Conservation (phyloP, 768 basidiomycete species). For the Amylocystis lapponica region DNA sequence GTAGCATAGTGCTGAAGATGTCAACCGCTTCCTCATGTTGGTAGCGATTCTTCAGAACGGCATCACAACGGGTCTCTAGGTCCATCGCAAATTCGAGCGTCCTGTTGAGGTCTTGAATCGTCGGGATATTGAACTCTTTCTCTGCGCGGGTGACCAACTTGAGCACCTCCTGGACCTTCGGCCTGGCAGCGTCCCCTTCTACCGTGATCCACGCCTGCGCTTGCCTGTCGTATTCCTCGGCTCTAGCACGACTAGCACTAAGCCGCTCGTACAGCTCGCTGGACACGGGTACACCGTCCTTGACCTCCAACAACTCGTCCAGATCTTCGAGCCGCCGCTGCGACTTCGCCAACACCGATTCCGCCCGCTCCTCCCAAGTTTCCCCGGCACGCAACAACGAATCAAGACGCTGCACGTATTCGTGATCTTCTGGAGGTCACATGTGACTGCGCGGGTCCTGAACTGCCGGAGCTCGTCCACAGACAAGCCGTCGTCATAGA, state of each 20-base stretch:
- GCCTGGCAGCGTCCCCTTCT: conserved; percentile 48
- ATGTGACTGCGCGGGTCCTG: conserved; percentile 62
- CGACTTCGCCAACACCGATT: conserved; percentile 57
- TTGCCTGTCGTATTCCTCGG: conserved; percentile 75
- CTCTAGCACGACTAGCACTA: conserved; percentile 57
- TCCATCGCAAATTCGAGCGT: conserved; percentile 74
- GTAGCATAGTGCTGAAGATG: conserved; percentile 64
- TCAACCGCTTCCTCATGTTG: conserved; percentile 50
- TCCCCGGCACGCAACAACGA: conserved; percentile 61
- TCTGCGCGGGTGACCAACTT: conserved; percentile 65
- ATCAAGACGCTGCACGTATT: conserved; percentile 57
- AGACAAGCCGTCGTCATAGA: conserved; percentile 64
- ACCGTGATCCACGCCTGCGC: conserved; percentile 65
- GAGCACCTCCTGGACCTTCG: conserved; percentile 64
- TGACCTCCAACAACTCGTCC: conserved; percentile 63
- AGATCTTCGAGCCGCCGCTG: conserved; percentile 74
- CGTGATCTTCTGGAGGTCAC: conserved; percentile 61
- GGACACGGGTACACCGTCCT: conserved; percentile 66
- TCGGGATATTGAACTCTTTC: conserved; percentile 69
- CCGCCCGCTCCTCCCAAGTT: conserved; percentile 73
- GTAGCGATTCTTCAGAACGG: conserved; percentile 62
- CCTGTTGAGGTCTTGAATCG: conserved; percentile 59
- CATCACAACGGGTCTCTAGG: conserved; percentile 70
- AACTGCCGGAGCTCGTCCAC: conserved; percentile 75
- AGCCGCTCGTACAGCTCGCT: conserved; percentile 60